Evolutionary conservation across 495 filamentous ascomycete genomes (phyloP).

Genomic region (Xylaria castorea): DNA sequence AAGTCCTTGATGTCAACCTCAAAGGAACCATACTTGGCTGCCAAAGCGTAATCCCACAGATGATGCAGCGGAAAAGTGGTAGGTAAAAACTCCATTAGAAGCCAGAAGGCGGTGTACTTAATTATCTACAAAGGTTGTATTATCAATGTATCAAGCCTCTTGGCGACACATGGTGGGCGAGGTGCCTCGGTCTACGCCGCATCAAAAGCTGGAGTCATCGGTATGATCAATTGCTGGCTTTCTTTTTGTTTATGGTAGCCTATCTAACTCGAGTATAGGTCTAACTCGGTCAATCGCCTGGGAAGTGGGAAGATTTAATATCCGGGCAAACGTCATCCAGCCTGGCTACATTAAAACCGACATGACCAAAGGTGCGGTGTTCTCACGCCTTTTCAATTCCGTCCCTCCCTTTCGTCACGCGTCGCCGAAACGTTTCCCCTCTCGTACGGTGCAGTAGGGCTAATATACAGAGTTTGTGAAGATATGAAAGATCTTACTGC

Average conservation of each 20-base stretch:
- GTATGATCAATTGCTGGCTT: conserved; percentile 41
- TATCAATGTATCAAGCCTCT: conserved; percentile 79
- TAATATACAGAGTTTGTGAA: conserved; percentile 44
- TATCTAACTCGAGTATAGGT: conserved; percentile 42
- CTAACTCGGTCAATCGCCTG: conserved; percentile 73
- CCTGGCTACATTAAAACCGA: conserved; percentile 82
- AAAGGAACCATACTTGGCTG: conserved; percentile 72
- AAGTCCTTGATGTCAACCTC: conserved; percentile 71
- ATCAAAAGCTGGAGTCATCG: conserved; percentile 79
- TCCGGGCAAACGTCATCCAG: conserved; percentile 81
- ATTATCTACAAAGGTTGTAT: conserved; percentile 61
- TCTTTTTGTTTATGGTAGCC: not conserved
- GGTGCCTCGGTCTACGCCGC: conserved; percentile 79
- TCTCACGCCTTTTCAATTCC: conserved; percentile 24
- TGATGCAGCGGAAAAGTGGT: conserved; percentile 53
- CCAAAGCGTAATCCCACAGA: conserved; percentile 58
- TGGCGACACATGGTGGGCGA: conserved; percentile 66
- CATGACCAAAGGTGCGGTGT: conserved; percentile 71
- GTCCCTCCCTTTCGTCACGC: conserved; percentile 24
- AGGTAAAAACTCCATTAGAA: not conserved
- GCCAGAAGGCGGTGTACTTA: not conserved
- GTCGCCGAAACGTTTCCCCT: conserved; percentile 19
- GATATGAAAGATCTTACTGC: conserved; percentile 36
- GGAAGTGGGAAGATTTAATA: conserved; percentile 62
- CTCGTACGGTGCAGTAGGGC: conserved; percentile 32